phyloP scores from a whole-genome alignment of 1,139 yeast genomes.

The Candida sanyaensis region DNA sequence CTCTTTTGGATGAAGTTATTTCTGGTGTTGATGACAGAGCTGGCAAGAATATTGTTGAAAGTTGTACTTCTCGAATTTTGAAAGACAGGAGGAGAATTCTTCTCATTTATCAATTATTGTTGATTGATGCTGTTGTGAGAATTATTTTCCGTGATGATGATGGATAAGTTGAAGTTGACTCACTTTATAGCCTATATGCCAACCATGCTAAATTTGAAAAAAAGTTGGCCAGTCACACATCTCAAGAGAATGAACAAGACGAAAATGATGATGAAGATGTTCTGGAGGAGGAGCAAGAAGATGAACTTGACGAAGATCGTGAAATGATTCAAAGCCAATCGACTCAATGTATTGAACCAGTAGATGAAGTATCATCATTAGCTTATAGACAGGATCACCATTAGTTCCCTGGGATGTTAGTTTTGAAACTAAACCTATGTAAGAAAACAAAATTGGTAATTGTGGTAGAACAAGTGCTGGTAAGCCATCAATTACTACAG shows the following conservation, averaged over 20 bases:
- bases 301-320: constrained; percentile 22
- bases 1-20: constrained; percentile 47
- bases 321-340: constrained; percentile 22
- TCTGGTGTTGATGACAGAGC: constrained; percentile 54
- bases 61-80: constrained; percentile 37
- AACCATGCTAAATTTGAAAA: constrained; percentile 47
- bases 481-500: constrained; percentile 67
- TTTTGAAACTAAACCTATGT: constrained; percentile 50
- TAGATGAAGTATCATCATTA: constrained; percentile 51
- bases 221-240: constrained; percentile 49
- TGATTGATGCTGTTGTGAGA: constrained; percentile 43
- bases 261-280: constrained; percentile 21
- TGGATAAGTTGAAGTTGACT: constrained; percentile 41
- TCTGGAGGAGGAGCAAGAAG: constrained; percentile 14
- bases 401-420: constrained; percentile 61
- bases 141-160: constrained; percentile 46
- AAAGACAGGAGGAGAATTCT: constrained; percentile 42
- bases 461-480: constrained; percentile 88
- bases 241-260: constrained; percentile 22
- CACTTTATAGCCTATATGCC: constrained; percentile 35
- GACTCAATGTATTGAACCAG: constrained; percentile 12
- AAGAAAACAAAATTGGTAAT: constrained; percentile 72
- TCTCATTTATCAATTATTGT: constrained; percentile 49
- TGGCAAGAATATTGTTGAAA: constrained; percentile 45
- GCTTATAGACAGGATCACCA: constrained; percentile 77